A percentile compares a stretch with the other conserved stretches of the same genome.
Evolutionary conservation across 2,329 filamentous ascomycete species (phyloP).

Genomic region (Byssothecium circinans): DNA sequence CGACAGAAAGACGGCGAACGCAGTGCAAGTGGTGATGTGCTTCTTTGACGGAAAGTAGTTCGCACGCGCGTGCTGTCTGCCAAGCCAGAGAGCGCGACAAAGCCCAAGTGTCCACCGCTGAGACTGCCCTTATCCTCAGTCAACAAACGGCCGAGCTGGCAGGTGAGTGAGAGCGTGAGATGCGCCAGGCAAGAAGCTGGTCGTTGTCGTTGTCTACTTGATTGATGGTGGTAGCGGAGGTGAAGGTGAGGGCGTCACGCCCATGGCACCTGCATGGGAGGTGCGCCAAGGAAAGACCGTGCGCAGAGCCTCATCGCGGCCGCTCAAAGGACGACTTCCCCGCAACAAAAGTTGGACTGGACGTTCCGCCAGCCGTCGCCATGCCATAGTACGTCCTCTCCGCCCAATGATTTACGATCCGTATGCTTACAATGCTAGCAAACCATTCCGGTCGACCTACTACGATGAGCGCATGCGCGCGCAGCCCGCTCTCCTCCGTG

Average conservation of each 20-base stretch:
- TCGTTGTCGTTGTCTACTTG: slow-evolving; percentile 23
- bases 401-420: background rate
- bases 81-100: slow-evolving; percentile 35
- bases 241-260: background rate
- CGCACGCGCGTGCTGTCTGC: slow-evolving; percentile 31
- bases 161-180: slow-evolving; percentile 26
- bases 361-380: slow-evolving; percentile 12
- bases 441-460: slow-evolving; percentile 71
- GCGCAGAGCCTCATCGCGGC: slow-evolving; percentile 9
- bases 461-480: slow-evolving; percentile 88
- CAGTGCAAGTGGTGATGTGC: slow-evolving; percentile 13
- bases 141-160: slow-evolving; percentile 9
- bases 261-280: background rate
- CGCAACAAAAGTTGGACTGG: slow-evolving; percentile 4
- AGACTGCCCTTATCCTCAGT: slow-evolving; percentile 32
- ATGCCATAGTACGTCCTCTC: slow-evolving; percentile 40
- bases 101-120: slow-evolving; percentile 23
- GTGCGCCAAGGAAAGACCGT: slow-evolving; percentile 5
- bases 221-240: slow-evolving; percentile 3
- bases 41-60: slow-evolving; percentile 22
- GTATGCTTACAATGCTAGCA: slow-evolving; percentile 25
- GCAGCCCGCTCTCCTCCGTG: slow-evolving; percentile 85
- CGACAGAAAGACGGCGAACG: slow-evolving; percentile 9
- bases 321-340: background rate
- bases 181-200: slow-evolving; percentile 19